A percentile compares a stretch with the other conserved stretches of the same genome.
Conservation (phyloP, 139 green algal species). For the Coelastrella sp. region DNA sequence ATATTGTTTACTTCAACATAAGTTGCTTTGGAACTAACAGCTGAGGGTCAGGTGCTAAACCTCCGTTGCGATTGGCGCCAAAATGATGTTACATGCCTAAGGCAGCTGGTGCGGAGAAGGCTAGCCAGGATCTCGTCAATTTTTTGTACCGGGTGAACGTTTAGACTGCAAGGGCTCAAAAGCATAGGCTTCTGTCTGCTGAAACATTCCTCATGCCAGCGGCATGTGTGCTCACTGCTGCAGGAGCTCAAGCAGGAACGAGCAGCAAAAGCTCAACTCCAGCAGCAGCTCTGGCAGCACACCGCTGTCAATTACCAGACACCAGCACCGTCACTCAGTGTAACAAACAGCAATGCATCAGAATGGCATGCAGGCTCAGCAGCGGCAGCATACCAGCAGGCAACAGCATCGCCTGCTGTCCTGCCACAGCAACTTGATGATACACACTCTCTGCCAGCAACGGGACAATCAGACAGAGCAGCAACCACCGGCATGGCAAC, state of each 20-base stretch:
- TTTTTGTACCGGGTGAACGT: neutral
- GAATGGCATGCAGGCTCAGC: neutral
- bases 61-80: neutral
- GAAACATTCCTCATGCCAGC: neutral
- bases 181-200: neutral
- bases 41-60: neutral
- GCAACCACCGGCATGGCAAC: neutral
- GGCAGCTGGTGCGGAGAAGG: neutral
- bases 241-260: slow-evolving; percentile 26
- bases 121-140: neutral
- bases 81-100: neutral
- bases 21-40: no score
- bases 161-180: neutral
- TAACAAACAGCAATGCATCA: no score
- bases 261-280: neutral
- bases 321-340: neutral
- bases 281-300: neutral
- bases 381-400: neutral
- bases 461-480: neutral
- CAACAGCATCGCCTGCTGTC: no score
- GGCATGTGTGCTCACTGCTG: neutral
- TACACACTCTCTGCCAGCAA: neutral
- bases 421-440: no score
- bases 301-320: neutral
- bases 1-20: no score